These are phyloP conservation scores for Solanum sitiens DNA, from an alignment of 257 asterid genomes.

Conservation along the genomic window DNA sequence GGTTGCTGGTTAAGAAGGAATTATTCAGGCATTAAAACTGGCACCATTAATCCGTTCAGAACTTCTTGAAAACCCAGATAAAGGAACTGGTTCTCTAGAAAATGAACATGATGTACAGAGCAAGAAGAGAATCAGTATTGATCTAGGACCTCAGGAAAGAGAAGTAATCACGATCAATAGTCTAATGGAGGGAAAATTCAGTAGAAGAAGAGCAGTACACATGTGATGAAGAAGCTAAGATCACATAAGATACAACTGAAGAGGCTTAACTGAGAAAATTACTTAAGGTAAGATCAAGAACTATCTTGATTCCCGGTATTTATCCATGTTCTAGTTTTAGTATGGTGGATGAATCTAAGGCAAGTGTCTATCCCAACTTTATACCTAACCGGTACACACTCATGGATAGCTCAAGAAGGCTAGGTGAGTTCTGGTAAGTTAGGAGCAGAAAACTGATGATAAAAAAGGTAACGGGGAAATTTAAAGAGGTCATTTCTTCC, in stretches of 20 bases:
- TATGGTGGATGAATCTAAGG: not conserved
- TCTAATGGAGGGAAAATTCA: no score
- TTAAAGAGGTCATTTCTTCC: no score
- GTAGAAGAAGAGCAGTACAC: not conserved
- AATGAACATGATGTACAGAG: not conserved
- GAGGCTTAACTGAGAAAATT: not conserved
- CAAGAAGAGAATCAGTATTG: not conserved
- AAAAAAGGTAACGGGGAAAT: no score
- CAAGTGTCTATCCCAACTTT: not conserved
- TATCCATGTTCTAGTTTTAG: not conserved
- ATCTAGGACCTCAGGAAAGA: not conserved
- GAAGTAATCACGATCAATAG: not conserved
- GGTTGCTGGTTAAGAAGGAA: not conserved
- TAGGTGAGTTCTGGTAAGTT: not conserved
- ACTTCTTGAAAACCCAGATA: not conserved
- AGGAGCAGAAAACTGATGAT: no score
- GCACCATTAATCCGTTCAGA: not conserved
- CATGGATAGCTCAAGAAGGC: not conserved
- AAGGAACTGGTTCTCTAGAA: not conserved
- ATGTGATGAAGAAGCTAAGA: not conserved
- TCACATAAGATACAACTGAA: not conserved
- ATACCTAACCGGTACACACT: not conserved
- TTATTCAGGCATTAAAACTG: not conserved
- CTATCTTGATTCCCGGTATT: not conserved
- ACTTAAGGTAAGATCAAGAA: not conserved